A percentile compares a stretch with the other conserved stretches of the same genome.
Conservation (phyloP, 2,329 filamentous ascomycete species). For the Phyllosticta citriasiana region DNA sequence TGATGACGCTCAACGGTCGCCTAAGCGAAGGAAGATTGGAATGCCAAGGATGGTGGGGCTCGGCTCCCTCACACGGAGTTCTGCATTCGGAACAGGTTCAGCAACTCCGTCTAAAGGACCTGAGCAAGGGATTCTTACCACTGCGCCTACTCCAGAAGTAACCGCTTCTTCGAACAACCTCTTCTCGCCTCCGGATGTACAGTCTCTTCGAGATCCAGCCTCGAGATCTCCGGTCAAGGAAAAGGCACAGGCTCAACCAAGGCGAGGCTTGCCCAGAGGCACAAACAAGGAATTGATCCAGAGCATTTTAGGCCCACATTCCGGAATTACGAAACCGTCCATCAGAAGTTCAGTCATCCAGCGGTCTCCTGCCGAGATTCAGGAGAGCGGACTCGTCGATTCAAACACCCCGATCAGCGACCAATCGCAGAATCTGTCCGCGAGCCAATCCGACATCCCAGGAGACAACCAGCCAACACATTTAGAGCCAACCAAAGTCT, state of each 20-base stretch:
- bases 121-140: background rate
- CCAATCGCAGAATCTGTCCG: background rate
- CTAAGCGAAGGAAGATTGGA: slow-evolving; percentile 5
- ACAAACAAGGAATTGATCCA: slow-evolving; percentile 4
- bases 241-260: background rate
- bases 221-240: background rate
- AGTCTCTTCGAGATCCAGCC: background rate
- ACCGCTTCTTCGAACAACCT: background rate
- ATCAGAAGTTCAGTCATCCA: background rate
- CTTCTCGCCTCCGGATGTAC: background rate
- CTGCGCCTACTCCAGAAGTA: background rate
- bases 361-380: background rate
- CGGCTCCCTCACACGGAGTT: background rate
- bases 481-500: background rate
- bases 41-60: background rate
- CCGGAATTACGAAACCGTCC: background rate
- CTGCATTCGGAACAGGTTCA: background rate
- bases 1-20: slow-evolving; percentile 1
- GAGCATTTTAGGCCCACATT: background rate
- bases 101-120: background rate
- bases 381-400: background rate
- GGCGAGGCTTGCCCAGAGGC: background rate
- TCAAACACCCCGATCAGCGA: background rate
- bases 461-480: background rate
- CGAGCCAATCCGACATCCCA: background rate